These are phyloP conservation scores for Arabidopsis arenosa DNA, from an alignment of 345 rosid genomes.

Conservation along the genomic window DNA sequence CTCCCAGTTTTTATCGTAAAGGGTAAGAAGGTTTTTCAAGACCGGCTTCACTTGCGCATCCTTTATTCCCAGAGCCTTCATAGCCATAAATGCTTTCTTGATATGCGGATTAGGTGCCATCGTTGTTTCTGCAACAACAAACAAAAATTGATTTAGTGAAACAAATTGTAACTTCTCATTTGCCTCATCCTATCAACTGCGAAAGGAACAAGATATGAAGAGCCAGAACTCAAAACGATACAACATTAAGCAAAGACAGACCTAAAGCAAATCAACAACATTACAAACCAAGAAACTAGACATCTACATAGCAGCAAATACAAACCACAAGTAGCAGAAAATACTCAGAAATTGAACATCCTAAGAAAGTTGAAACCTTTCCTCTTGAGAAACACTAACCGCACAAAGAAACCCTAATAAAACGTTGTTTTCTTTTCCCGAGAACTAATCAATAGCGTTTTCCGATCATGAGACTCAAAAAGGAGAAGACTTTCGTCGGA, in stretches of 20 bases:
- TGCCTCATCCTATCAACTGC: background rate
- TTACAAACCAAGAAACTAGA: background rate
- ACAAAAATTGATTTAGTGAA: background rate
- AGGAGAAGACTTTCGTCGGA: slow-evolving; percentile 2
- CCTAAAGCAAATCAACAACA: slow-evolving; percentile 3
- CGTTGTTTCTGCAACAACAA: slow-evolving; percentile 23
- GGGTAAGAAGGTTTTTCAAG: slow-evolving; percentile 61
- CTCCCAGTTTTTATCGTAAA: slow-evolving; percentile 91
- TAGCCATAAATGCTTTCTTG: slow-evolving; percentile 63
- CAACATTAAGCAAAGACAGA: background rate
- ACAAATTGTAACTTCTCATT: background rate
- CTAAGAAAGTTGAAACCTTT: background rate
- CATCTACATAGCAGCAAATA: background rate
- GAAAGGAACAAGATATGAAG: background rate
- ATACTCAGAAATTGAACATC: background rate
- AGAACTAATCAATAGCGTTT: background rate
- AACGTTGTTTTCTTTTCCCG: background rate
- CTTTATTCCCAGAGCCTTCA: slow-evolving; percentile 67
- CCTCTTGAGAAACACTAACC: background rate
- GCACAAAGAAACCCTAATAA: slow-evolving; percentile 15
- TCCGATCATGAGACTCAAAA: background rate
- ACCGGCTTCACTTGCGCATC: slow-evolving; percentile 68
- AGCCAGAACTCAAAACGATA: background rate
- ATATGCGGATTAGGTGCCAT: slow-evolving; percentile 68
- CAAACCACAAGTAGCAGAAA: background rate